Base-by-base conservation (phyloP, 2,329 filamentous ascomycete genomes). In the Colletotrichum lupini region DNA sequence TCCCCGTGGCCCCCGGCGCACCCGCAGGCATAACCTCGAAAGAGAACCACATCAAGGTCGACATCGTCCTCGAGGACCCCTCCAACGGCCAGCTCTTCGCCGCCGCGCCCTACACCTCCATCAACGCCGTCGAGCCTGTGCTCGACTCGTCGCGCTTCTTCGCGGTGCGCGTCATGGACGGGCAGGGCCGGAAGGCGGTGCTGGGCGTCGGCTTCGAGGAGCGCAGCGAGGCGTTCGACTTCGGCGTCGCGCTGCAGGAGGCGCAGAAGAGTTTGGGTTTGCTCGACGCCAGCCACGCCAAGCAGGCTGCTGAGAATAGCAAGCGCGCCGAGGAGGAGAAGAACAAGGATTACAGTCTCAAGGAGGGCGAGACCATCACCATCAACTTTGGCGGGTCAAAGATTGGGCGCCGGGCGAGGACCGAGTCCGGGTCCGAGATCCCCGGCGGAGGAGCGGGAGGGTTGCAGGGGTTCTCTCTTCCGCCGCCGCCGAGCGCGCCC, bases 141-240 rank as follows among this genome's bases (percentile, higher is more conserved):
- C 85, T 93, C 26, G 95, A 97, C 81, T 94, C 91, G 79, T 92
- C 90, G 74, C 90, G 95, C 42, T 97, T 97, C 87, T 97, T 97
- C 80, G 95, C 95, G 6, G 81, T 97, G 46, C 88, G 93, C 16
- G 94, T 97, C 1, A 91, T 94, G 72, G 94, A 95, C 74, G 92
- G 92, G 46, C 88, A 89, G 53, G 92, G 93, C 1, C 88, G 92
- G 77, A 95, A 95, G 81, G 95, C 95, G 12, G 89, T 93, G 58
- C 84, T 98, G 72, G 95, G 95, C 11, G 90, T 97, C 76, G 95
- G 95, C 11, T 97, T 97, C 80, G 94, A 97, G 85, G 94, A 97
- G 82, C 87, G 95, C 62, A 92, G 90, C 78, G 94, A 96, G 77
- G 94, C 95, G 1, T 96, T 97, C 77, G 95, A 98, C 80, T 95